Evolutionary conservation across 2,329 filamentous ascomycete genomes (phyloP).

Genomic region (Epicoccum nigrum): DNA sequence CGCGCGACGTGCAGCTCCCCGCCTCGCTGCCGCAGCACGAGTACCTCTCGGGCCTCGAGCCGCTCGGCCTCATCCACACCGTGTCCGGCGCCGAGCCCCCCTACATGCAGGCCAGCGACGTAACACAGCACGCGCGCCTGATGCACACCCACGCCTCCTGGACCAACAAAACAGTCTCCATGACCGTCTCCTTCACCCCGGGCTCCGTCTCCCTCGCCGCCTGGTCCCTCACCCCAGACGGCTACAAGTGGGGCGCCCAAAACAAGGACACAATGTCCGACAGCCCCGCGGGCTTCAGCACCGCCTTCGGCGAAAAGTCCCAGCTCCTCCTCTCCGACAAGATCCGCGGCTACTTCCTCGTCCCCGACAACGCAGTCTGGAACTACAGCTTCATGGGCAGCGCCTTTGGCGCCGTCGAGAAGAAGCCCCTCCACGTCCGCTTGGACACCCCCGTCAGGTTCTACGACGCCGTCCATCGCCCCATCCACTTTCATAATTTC

Average conservation of each 20-base stretch:
- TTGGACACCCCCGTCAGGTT: slow-evolving; percentile 87
- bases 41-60: slow-evolving; percentile 83
- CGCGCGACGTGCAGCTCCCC: slow-evolving; percentile 88
- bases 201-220: slow-evolving; percentile 94
- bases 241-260: slow-evolving; percentile 96
- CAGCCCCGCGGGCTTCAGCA: slow-evolving; percentile 91
- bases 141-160: slow-evolving; percentile 81
- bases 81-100: slow-evolving; percentile 91
- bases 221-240: slow-evolving; percentile 88
- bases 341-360: slow-evolving; percentile 94
- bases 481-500: slow-evolving; percentile 96
- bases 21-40: slow-evolving; percentile 91
- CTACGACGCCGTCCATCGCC: slow-evolving; percentile 90
- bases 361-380: slow-evolving; percentile 88
- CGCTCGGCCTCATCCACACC: slow-evolving; percentile 93
- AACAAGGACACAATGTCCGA: slow-evolving; percentile 94
- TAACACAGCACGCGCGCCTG: slow-evolving; percentile 89
- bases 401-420: slow-evolving; percentile 84
- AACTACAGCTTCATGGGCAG: slow-evolving; percentile 99
- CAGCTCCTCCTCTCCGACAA: slow-evolving; percentile 92
- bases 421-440: slow-evolving; percentile 89
- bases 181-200: slow-evolving; percentile 95
- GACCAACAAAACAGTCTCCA: slow-evolving; percentile 91
- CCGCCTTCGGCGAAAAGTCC: slow-evolving; percentile 91
- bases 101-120: slow-evolving; percentile 95